Conservation (phyloP, 2,329 filamentous ascomycete genomes). For the Cladosporium phlei region DNA sequence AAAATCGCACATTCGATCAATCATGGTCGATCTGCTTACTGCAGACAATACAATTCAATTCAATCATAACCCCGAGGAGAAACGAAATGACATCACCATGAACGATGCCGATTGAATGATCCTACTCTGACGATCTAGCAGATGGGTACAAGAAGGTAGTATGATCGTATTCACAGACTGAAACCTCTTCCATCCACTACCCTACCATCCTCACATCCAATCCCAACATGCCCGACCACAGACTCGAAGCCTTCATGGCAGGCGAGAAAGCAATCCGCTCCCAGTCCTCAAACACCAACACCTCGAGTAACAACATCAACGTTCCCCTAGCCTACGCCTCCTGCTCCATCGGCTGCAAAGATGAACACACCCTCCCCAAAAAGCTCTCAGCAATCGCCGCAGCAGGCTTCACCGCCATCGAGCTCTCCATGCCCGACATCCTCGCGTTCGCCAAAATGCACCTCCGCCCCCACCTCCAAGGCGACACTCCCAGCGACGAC, state of each 20-base stretch:
- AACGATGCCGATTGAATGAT: slow-evolving; percentile 5
- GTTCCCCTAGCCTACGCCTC: slow-evolving; percentile 53
- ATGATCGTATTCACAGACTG: neutral
- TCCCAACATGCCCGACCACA: slow-evolving; percentile 15
- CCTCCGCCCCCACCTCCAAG: slow-evolving; percentile 34
- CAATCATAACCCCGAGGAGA: neutral
- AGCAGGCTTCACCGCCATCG: slow-evolving; percentile 64
- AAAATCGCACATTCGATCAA: no score
- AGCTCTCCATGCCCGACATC: slow-evolving; percentile 71
- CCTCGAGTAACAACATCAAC: slow-evolving; percentile 25
- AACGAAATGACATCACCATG: slow-evolving; percentile 11
- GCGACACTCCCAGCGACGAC: slow-evolving; percentile 25
- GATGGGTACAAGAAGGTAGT: neutral
- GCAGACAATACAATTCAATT: no score
- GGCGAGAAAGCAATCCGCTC: slow-evolving; percentile 10
- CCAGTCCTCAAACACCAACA: slow-evolving; percentile 20
- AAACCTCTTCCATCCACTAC: neutral
- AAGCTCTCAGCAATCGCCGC: slow-evolving; percentile 60
- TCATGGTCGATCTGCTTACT: no score
- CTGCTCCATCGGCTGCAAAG: slow-evolving; percentile 50
- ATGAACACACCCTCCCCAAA: slow-evolving; percentile 51
- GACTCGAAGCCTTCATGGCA: slow-evolving; percentile 15
- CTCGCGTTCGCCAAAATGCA: slow-evolving; percentile 55
- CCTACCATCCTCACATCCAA: no score
- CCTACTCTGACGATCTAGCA: neutral